These are phyloP conservation scores for Ceratocystis ficicola DNA, from an alignment of 2,329 filamentous ascomycete genomes.

Conservation along the genomic window DNA sequence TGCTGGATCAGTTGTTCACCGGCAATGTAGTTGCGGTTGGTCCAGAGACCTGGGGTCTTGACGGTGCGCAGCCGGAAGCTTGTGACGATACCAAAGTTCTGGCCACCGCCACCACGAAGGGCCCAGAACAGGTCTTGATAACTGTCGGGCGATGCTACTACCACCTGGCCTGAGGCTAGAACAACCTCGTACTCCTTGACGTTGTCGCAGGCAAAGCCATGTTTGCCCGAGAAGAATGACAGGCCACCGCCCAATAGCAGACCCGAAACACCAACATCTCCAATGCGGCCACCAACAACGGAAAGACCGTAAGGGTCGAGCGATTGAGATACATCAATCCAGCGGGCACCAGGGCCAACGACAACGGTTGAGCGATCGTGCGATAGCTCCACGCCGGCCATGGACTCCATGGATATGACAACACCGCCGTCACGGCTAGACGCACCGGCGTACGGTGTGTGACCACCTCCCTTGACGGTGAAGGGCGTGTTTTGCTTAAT, in stretches of 20 bases:
- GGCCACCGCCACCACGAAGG: constrained; percentile 40
- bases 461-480: constrained; percentile 30
- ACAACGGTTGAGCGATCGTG: constrained; percentile 29
- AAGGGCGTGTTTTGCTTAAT: constrained; percentile 29
- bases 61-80: constrained; percentile 36
- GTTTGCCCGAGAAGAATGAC: constrained; percentile 26
- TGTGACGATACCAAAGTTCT: constrained; percentile 44
- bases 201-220: constrained; percentile 36
- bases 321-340: constrained; percentile 28
- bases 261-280: constrained; percentile 28
- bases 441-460: constrained; percentile 26
- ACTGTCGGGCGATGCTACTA: constrained; percentile 32
- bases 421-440: constrained; percentile 26
- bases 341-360: constrained; percentile 37
- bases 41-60: constrained; percentile 30
- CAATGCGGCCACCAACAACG: constrained; percentile 35
- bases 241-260: constrained; percentile 26
- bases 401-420: constrained; percentile 25
- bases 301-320: constrained; percentile 29
- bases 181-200: constrained; percentile 36
- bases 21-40: constrained; percentile 15
- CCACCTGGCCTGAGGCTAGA: constrained; percentile 33
- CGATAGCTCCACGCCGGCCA: constrained; percentile 21
- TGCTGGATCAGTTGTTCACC: not conserved
- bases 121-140: constrained; percentile 47